Evolutionary conservation across 805 yeast species (phyloP).

Genomic region (Pichia phayaonensis): DNA sequence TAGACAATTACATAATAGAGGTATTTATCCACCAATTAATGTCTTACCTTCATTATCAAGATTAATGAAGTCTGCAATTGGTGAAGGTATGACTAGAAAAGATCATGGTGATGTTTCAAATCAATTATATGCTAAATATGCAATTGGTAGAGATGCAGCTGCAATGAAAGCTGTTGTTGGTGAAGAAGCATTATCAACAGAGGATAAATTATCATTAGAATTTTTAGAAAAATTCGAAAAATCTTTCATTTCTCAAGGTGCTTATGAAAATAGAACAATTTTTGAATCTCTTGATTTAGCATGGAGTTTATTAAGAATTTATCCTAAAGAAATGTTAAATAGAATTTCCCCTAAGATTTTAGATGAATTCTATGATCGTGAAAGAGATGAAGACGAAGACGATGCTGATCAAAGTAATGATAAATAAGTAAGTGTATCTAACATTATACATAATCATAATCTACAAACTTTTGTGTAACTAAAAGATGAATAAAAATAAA

Average conservation of each 20-base stretch:
- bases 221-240: slow-evolving; percentile 97
- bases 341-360: slow-evolving; percentile 97
- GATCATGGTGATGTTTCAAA: slow-evolving; percentile 99
- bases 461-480: not conserved
- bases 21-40: slow-evolving; percentile 98
- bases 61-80: slow-evolving; percentile 98
- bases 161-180: slow-evolving; percentile 99
- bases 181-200: slow-evolving; percentile 97
- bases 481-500: not conserved
- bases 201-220: slow-evolving; percentile 94
- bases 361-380: slow-evolving; percentile 91
- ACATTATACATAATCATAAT: no score
- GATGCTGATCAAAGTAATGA: slow-evolving; percentile 8
- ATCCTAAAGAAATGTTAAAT: slow-evolving; percentile 97
- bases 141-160: slow-evolving; percentile 99
- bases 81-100: slow-evolving; percentile 99
- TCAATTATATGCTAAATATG: slow-evolving; percentile 97
- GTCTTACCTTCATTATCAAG: slow-evolving; percentile 96
- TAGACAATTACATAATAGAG: slow-evolving; percentile 92
- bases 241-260: slow-evolving; percentile 92
- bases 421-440: not conserved
- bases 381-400: slow-evolving; percentile 43
- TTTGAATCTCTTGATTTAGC: slow-evolving; percentile 96
- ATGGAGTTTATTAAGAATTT: slow-evolving; percentile 95
- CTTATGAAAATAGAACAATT: slow-evolving; percentile 90